Evolutionary conservation across 2,329 filamentous ascomycete genomes (phyloP).

Genomic region (Samsoniella hepiali): DNA sequence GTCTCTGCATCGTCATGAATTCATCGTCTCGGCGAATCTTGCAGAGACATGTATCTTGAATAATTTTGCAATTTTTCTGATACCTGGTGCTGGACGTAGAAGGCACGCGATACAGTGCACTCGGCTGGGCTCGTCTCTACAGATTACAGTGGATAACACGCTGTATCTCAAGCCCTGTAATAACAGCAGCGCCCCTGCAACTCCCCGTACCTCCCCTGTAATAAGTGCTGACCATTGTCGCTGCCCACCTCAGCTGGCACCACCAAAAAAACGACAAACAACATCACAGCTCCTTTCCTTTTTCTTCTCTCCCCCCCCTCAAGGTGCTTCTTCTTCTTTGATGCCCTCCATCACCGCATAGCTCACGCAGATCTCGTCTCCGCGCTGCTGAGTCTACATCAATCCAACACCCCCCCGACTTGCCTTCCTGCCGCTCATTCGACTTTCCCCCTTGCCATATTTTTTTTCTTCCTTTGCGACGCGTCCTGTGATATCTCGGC

Average conservation of each 20-base stretch:
- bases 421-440: conserved; percentile 12
- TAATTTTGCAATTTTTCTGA: neutral
- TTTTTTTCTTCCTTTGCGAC: neutral
- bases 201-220: conserved; percentile 1
- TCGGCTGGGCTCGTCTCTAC: neutral
- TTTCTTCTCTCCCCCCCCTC: neutral
- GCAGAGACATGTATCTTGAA: neutral
- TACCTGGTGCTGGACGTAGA: neutral
- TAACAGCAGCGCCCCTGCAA: neutral
- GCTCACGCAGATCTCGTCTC: conserved; percentile 19
- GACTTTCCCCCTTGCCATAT: neutral
- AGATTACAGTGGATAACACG: neutral
- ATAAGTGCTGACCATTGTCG: conserved; percentile 1
- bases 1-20: neutral
- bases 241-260: neutral
- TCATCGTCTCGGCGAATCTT: neutral
- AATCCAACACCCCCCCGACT: neutral
- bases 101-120: neutral
- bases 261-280: conserved; percentile 7
- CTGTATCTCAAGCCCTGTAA: neutral
- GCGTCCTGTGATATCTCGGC: conserved; percentile 15
- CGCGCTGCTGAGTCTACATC: conserved; percentile 18
- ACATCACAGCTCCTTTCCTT: neutral
- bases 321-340: conserved; percentile 12
- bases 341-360: conserved; percentile 14